Evolutionary conservation across 139 green algal genomes (phyloP), one percentile per base, ranked within the genome.

Genomic region (Haematococcus lacustris): DNA sequence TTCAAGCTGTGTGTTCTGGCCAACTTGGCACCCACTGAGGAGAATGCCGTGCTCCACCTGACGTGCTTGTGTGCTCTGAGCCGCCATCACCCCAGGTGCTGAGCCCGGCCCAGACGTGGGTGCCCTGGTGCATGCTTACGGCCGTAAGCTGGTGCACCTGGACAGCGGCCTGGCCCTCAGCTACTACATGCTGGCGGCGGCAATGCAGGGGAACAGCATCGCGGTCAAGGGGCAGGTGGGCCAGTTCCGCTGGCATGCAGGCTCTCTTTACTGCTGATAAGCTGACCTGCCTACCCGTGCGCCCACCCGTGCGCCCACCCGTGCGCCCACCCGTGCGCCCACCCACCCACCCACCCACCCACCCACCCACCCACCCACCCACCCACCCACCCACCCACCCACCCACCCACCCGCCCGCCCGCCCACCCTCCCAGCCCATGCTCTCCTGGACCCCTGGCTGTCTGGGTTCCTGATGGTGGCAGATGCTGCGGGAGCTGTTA

Each of bases 161-260:
- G 85, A 88, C 71, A 63, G 41, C 3, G 65, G 21, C 9, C 66
- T 90, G 38, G 88, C 90, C 0, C 83, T 96, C 68, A 78, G 92
- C 66, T 95, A 96, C 82, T 93, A 91, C 76, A 92, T 92, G 88
- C 77, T 89, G 41, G 83, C 89, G 3, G 81, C 86, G 17, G 79
- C 66, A 13, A 51, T 78, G n/a, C 35, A 63, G 7, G 78, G 74
- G 1, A 77, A 74, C 50, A 76, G 75, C 57, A 70, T 88, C 39
- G 77, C 71, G 25, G 73, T 85, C 38, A 85, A 88, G 80, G 84
- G 76, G 3, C 70, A 69, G 71, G 60, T 78, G 50, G 2, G 68
- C 43, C 9, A 25, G 30, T 47, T 9, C 63, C 13, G 9, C 43
- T 53, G 13, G 25, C 13, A 21, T 65, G 57, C 28, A 34, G 43